A percentile compares a stretch with the other conserved stretches of the same genome.
Conservation (phyloP, 768 basidiomycete genomes). For the Tricholoma bakamatsutake region DNA sequence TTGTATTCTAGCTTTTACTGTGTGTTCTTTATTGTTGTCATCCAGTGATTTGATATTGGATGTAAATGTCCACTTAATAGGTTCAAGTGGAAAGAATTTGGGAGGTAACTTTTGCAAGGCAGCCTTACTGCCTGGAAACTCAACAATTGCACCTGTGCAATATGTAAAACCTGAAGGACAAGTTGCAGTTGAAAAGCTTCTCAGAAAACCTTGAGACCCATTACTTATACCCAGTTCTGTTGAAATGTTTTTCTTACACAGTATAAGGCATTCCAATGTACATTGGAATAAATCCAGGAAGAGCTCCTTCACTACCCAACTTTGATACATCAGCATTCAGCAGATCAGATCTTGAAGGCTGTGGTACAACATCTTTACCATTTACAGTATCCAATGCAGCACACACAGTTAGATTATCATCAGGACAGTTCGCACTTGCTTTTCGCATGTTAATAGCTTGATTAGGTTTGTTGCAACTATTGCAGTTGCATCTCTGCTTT, state of each 20-base stretch:
- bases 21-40: neutral
- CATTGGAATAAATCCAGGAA: constrained; percentile 18
- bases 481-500: no score
- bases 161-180: no score
- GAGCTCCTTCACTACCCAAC: neutral
- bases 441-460: no score
- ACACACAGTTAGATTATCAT: no score
- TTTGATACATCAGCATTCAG: no score
- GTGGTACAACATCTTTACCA: no score
- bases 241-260: constrained; percentile 13
- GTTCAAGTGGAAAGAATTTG: neutral
- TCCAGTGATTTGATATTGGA: neutral
- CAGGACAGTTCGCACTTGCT: no score
- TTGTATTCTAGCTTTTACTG: neutral
- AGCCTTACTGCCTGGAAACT: constrained; percentile 13
- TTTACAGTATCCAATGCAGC: no score
- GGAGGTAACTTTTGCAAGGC: neutral
- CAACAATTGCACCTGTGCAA: constrained; percentile 5
- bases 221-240: constrained; percentile 26
- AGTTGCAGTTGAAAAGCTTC: no score
- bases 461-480: no score
- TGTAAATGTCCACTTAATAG: neutral
- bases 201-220: no score
- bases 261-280: constrained; percentile 10
- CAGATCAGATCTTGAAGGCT: no score